Base-by-base conservation (phyloP, 495 filamentous ascomycete species). In the Podospora conica region DNA sequence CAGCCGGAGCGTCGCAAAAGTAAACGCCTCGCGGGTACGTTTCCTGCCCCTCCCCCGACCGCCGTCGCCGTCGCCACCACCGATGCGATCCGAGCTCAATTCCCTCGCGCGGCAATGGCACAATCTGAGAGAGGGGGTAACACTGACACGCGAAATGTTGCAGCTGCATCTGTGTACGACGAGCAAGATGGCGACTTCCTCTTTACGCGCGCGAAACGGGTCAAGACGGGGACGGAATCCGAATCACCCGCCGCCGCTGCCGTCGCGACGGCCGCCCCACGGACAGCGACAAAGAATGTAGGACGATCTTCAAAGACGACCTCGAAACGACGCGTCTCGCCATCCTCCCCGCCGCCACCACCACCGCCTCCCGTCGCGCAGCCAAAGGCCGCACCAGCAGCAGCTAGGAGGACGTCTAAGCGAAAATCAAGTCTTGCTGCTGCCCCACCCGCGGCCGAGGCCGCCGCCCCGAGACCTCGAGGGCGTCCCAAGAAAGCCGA, bases 141-240 rank as follows among this genome's bases (percentile, higher is more conserved):
- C 21, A 53, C 74, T 78, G 62, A 76, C 61, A 48, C 1, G 18
- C 22, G 27, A 54, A 60, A 28, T 56, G 20, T 48, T 58, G 66
- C 62, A 79, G 78, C 78, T 58, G 40, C 71, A 21, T 69, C 74
- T 74, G 82, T 80, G 67, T 89, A 88, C 70, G 85, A 89, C 71
- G 85, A 89, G 73, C 80, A 86, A 64, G 86, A 87, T 80, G 85
- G 86, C 64, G 86, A 85, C 57, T 88, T 88, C 74, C 73, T 83
- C 53, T 89, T 88, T 69, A 82, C 82, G 65, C 85, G 86, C 55
- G 82, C 83, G 3, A 86, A 86, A 68, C 71, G 81, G 68, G 73
- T 74, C 24, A 84, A 83, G 70, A 85, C 80, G 22, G 67, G 69
- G 23, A 70, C 74, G 10, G 76, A 76, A 62, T 72, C 79, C 23